Evolutionary conservation across 2,329 filamentous ascomycete genomes (phyloP), one percentile per base, ranked within the genome.

Genomic region (Epichloe baconii): DNA sequence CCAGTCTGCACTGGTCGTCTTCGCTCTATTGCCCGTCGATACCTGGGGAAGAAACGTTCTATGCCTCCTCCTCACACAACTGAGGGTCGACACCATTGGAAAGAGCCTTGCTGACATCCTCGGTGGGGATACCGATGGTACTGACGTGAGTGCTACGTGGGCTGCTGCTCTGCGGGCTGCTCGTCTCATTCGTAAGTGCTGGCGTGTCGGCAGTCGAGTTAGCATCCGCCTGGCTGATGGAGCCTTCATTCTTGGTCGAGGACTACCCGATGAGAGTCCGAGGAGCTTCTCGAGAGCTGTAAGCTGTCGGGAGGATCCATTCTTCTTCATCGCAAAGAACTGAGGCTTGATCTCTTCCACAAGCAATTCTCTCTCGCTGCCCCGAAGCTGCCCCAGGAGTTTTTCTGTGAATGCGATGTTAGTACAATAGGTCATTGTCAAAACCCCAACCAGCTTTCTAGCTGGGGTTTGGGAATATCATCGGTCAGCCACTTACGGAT

Each of bases 81-180:
- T 60, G 58, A 19, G 58, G 53, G 14, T 44, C 50, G 42, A 58
- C 53, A 35, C 48, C 53, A 14, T 54, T 54, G 14, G 52, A 44
- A 8, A 52, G 37, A 55, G 62, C 61, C 47, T 57, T 62, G 47
- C 53, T 52, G 40, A 57, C 57, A 11, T 67, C 64, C 17, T 63
- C 62, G 11, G 61, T 57, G 7, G 60, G 59, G 34, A 68, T 67
- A 23, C 70, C 73, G 14, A 70, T 64, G 47, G 78, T 76, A 60
- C 80, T 82, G 38, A 73, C 73, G 56, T 74, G 79, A 2, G 80
- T 78, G 64, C 82, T 86, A 4, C 82, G 78, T 2, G 82, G 73
- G 53, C 77, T 81, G 62, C 73, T 82, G 63, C 79, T 86, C 58
- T 82, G 79, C 2, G 82, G 82, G 55, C 80, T 86, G 61, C 85